Percentiles rank a stretch among this genome's conserved stretches.
Conservation (phyloP, 2,329 filamentous ascomycete species). For the Paecilomyces fulvus region DNA sequence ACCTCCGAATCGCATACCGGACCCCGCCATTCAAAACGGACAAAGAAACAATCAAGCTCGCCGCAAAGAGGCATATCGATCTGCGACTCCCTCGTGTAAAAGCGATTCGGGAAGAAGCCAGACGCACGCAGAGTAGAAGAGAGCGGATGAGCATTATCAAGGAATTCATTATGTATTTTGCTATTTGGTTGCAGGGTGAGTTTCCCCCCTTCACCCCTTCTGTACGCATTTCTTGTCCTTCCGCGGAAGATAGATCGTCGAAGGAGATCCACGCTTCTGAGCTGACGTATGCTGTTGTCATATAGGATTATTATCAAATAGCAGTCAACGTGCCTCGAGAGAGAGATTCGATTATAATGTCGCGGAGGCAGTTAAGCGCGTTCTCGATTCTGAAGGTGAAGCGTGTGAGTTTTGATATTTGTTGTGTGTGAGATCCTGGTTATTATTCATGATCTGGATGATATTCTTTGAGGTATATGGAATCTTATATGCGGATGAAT, state of each 20-base stretch:
- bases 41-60: conserved; percentile 16
- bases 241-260: too few relatives aligned
- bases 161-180: conserved; percentile 31
- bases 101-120: conserved; percentile 22
- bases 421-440: neutral
- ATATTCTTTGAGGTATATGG: too few relatives aligned
- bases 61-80: conserved; percentile 23
- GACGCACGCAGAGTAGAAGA: conserved; percentile 27
- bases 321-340: conserved; percentile 7
- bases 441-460: too few relatives aligned
- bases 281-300: conserved; percentile 12
- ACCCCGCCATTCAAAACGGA: conserved; percentile 2
- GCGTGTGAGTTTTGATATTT: too few relatives aligned
- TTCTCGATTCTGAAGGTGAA: conserved; percentile 1
- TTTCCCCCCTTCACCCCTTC: neutral
- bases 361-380: conserved; percentile 12
- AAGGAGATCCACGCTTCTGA: too few relatives aligned
- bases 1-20: conserved; percentile 11
- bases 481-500: too few relatives aligned
- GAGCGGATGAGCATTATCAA: conserved; percentile 22
- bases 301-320: conserved; percentile 12
- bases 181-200: conserved; percentile 29
- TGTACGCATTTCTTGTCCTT: conserved; percentile 6
- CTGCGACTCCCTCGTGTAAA: conserved; percentile 28
- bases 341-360: conserved; percentile 18